Percentiles rank a stretch among this genome's conserved stretches.
phyloP scores from a whole-genome alignment of 805 yeast species.

The Myxozyma neglecta region DNA sequence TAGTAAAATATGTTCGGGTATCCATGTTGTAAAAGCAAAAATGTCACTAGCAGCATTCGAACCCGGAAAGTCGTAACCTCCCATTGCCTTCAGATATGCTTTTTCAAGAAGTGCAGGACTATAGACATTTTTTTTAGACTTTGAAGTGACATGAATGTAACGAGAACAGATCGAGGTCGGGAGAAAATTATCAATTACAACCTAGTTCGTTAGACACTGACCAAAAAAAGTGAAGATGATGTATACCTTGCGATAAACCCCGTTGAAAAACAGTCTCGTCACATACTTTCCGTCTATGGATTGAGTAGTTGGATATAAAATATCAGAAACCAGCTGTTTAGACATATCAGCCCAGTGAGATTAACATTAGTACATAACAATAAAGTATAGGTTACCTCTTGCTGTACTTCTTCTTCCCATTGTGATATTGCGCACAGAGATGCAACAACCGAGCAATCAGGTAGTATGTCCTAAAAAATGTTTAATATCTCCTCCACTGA shows the following conservation, averaged over 20 bases:
- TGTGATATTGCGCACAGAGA: constrained; percentile 55
- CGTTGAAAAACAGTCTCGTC: constrained; percentile 54
- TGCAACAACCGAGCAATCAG: constrained; percentile 77
- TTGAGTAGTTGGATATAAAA: constrained; percentile 35
- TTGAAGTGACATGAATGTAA: constrained; percentile 41
- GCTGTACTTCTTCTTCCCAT: constrained; percentile 31
- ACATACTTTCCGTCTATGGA: constrained; percentile 40
- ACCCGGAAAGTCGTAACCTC: constrained; percentile 66
- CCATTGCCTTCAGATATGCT: constrained; percentile 63
- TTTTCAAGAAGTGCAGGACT: constrained; percentile 79
- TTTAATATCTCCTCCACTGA: neutral
- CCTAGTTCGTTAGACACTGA: constrained; percentile 3
- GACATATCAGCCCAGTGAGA: neutral
- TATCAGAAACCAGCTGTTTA: constrained; percentile 24
- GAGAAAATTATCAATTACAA: constrained; percentile 49
- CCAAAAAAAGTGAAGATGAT: neutral
- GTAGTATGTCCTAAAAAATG: constrained; percentile 36
- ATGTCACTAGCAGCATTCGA: constrained; percentile 76
- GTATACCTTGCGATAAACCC: constrained; percentile 46
- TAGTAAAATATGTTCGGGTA: constrained; percentile 58
- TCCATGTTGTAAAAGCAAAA: constrained; percentile 65
- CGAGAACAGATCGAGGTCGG: constrained; percentile 41
- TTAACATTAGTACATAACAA: neutral
- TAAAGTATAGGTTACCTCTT: neutral
- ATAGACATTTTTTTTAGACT: constrained; percentile 39